These are phyloP conservation scores for Claviceps spartinae DNA, from an alignment of 2,329 filamentous ascomycete species.

Conservation along the genomic window DNA sequence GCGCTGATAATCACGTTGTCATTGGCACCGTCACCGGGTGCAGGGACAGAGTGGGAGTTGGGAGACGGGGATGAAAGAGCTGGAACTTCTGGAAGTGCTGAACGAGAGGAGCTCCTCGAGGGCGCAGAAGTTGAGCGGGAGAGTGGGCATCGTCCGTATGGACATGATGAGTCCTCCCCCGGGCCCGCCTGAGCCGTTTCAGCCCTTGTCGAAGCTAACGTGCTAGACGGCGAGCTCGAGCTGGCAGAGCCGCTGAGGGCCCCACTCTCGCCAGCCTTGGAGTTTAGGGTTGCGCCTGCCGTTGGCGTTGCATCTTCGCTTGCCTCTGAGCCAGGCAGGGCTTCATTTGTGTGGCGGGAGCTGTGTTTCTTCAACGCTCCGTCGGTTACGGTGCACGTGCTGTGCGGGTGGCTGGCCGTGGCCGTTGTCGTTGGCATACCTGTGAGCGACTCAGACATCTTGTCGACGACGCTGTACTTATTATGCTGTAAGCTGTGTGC, in stretches of 20 bases:
- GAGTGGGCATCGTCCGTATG: not conserved
- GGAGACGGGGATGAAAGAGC: not conserved
- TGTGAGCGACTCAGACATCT: slow-evolving; percentile 15
- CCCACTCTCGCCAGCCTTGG: too few relatives aligned
- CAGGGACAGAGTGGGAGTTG: not conserved
- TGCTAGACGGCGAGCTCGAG: not conserved
- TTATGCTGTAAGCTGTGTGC: too few relatives aligned
- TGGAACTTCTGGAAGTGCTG: not conserved
- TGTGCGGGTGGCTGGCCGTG: not conserved
- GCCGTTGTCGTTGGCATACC: slow-evolving; percentile 15
- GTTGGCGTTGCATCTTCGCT: too few relatives aligned
- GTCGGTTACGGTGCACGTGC: not conserved
- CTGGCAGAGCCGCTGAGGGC: not conserved
- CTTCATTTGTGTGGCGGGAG: not conserved
- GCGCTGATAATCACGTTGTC: not conserved
- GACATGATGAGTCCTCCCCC: not conserved
- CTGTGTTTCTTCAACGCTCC: not conserved
- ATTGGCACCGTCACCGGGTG: not conserved
- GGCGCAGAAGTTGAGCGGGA: not conserved
- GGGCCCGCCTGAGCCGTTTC: not conserved
- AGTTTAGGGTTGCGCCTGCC: too few relatives aligned
- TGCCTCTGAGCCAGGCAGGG: not conserved
- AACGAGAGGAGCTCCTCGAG: not conserved
- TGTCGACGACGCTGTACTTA: not conserved
- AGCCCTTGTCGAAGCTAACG: not conserved